Conservation (phyloP, 2,329 filamentous ascomycete genomes). For the Claviceps pazoutovae region DNA sequence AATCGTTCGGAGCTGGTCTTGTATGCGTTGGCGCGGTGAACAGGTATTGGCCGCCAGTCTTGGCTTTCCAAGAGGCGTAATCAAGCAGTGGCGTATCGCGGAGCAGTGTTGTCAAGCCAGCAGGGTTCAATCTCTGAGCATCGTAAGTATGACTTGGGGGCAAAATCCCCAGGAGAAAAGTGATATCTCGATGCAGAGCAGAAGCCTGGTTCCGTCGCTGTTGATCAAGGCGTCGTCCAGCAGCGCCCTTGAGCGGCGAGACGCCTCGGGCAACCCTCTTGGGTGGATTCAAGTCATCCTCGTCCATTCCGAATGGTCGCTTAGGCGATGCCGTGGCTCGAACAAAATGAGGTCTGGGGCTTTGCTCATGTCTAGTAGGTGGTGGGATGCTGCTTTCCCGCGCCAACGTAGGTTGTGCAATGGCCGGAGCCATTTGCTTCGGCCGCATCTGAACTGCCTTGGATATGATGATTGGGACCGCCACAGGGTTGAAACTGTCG, state of each 20-base stretch:
- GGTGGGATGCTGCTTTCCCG: conserved; percentile 28
- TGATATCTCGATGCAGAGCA: conserved; percentile 58
- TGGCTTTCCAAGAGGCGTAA: conserved; percentile 39
- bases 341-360: conserved; percentile 35
- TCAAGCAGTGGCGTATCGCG: conserved; percentile 53
- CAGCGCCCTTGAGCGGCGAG: conserved; percentile 83
- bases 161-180: conserved; percentile 56
- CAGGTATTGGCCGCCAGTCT: conserved; percentile 22
- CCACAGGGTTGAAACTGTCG: conserved; percentile 64
- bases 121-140: conserved; percentile 53
- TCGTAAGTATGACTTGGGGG: conserved; percentile 61
- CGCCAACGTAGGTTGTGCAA: conserved; percentile 35
- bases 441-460: conserved; percentile 63
- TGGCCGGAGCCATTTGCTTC: conserved; percentile 39
- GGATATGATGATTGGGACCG: conserved; percentile 71
- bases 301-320: conserved; percentile 50
- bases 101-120: conserved; percentile 60
- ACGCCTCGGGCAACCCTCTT: conserved; percentile 82
- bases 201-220: conserved; percentile 50
- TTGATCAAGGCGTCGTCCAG: conserved; percentile 72
- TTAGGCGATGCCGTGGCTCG: conserved; percentile 42
- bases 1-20: conserved; percentile 30
- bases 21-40: conserved; percentile 22
- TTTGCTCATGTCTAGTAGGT: conserved; percentile 21
- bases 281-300: conserved; percentile 60